phyloP scores from a whole-genome alignment of 1,284 basidiomycete genomes.

The Ustilago vetiveriae region DNA sequence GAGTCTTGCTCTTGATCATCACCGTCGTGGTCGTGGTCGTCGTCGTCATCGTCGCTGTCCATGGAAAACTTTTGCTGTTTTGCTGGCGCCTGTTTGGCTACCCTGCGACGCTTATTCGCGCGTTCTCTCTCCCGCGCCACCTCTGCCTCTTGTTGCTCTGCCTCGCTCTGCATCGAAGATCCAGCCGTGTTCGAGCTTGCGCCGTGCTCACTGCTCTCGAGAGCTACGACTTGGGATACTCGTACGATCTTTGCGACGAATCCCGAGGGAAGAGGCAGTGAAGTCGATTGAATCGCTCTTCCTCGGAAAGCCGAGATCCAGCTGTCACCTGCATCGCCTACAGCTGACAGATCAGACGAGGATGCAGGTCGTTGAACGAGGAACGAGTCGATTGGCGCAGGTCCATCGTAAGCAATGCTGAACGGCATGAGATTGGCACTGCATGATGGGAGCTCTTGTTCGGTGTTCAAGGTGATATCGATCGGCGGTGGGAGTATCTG shows the following conservation, averaged over 20 bases:
- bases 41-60: conserved; percentile 49
- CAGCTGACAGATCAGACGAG: neutral
- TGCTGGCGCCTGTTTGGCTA: conserved; percentile 8
- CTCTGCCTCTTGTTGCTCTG: neutral
- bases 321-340: neutral
- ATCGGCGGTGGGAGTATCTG: conserved; percentile 27
- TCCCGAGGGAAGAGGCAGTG: conserved; percentile 26
- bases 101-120: conserved; percentile 12
- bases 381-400: conserved; percentile 44
- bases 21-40: conserved; percentile 8
- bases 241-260: conserved; percentile 28
- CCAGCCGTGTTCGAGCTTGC: neutral
- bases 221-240: conserved; percentile 10
- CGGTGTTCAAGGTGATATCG: conserved; percentile 6
- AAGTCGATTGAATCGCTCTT: conserved; percentile 34
- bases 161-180: neutral
- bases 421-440: conserved; percentile 54
- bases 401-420: conserved; percentile 47
- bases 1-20: neutral
- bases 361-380: conserved; percentile 27
- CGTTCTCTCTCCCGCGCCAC: conserved; percentile 1
- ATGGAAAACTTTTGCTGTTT: conserved; percentile 46
- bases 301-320: conserved; percentile 40
- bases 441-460: conserved; percentile 7
- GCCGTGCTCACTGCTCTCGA: neutral